A percentile compares a stretch with the other conserved stretches of the same genome.
Evolutionary conservation across 73 alveolate species (phyloP).

Genomic region (Symbiodinium pilosum): DNA sequence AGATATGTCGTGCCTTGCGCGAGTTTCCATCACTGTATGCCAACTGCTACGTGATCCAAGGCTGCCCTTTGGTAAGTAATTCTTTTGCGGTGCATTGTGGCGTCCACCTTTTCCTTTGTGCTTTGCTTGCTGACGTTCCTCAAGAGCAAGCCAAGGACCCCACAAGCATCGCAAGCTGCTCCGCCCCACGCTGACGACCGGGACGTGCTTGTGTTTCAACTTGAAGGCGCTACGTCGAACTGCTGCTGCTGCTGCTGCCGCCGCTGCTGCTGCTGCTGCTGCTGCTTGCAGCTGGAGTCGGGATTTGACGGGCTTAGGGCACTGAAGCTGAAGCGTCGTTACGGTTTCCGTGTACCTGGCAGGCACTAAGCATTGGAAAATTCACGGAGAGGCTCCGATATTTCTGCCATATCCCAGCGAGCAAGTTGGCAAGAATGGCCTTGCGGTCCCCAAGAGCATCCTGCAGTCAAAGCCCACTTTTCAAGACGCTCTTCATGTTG

Average conservation of each 20-base stretch:
- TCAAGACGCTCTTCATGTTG: neutral
- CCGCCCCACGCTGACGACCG: constrained; percentile 84
- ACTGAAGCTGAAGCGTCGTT: neutral
- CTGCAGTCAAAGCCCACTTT: neutral
- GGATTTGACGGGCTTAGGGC: neutral
- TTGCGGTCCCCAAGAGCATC: neutral
- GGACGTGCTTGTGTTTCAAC: constrained; percentile 44
- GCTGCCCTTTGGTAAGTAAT: no score
- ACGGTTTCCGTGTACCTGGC: neutral
- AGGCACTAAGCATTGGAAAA: constrained; percentile 61
- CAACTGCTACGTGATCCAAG: constrained; percentile 64
- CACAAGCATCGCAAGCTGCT: constrained; percentile 23
- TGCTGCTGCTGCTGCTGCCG: no score
- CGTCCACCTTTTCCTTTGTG: no score
- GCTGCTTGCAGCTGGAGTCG: neutral
- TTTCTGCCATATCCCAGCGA: constrained; percentile 66
- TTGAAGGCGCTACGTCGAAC: no score
- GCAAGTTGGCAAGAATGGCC: constrained; percentile 50
- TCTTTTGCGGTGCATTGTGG: no score
- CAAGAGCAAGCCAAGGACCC: no score
- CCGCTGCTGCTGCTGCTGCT: no score
- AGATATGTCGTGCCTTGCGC: neutral
- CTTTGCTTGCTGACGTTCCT: no score
- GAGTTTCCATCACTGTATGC: constrained; percentile 54
- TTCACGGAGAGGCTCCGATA: constrained; percentile 15